Base-by-base conservation (phyloP, 2,329 filamentous ascomycete genomes). In the Diplocarpon mali region DNA sequence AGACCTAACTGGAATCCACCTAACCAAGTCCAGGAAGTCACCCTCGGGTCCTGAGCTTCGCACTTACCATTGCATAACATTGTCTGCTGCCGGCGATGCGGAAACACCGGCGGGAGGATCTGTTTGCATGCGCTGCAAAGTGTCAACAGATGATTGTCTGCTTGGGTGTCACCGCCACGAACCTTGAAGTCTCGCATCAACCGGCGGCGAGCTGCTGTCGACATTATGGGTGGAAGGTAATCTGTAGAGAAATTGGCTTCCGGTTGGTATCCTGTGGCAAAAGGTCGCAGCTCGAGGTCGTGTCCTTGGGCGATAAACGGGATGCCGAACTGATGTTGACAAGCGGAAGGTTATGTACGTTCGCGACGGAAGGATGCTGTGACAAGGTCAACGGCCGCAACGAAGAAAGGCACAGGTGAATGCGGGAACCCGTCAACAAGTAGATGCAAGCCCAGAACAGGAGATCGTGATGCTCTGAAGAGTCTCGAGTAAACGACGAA, bases 141-240 rank as follows among this genome's bases (percentile, higher is more conserved):
- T 30, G 13, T 58, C 46, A 59, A 53, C 46, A 44, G n/a, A 43
- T 45, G 44, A 48, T 55, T 45, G 48, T 40, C 49, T 51, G 42
- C 44, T 49, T 27, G 30, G 30, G n/a, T 13, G 13, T 35, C 14
- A 31, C 52, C 45, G 57, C 56, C 54, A 62, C 76, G 49, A 65
- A 93, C 88, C 84, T 96, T 96, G 78, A 96, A 96, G 72, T 96
- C 92, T 65, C 92, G 85, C 92, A 98, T 96, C 66, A 98, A 73
- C 64, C 92, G 87, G 64, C 92, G 85, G 64, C 92, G 84, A 57
- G 92, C 92, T 57, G 90, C 85, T 53, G 92, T 96, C 60, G 90
- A 96, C 90, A 86, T 88, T 57, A 55, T 69, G 35, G 30, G 30
- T 9, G 20, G 20, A 24, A 7, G 20, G 20, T 3, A 42, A 29